Evolutionary conservation across 805 yeast genomes (phyloP).

Genomic region (Jamesozyma spencerorum): DNA sequence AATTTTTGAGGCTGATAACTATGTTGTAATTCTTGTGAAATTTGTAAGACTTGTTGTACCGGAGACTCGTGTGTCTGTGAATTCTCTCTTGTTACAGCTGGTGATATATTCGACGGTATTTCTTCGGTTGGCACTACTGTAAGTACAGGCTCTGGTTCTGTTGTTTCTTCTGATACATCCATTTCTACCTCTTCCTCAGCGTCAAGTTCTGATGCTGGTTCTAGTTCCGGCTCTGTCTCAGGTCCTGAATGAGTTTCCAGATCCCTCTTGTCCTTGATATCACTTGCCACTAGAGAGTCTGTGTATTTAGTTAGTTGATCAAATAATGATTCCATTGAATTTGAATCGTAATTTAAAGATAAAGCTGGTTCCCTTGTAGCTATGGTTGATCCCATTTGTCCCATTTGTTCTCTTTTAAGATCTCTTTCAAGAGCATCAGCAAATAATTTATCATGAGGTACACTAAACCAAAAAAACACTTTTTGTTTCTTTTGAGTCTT

Average conservation of each 20-base stretch:
- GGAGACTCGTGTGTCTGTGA: neutral
- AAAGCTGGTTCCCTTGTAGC: slow-evolving; percentile 71
- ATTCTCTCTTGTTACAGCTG: no score
- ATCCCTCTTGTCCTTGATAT: no score
- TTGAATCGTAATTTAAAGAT: slow-evolving; percentile 58
- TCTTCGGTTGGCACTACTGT: no score
- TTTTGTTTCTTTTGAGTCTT: slow-evolving; percentile 95
- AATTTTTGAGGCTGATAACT: slow-evolving; percentile 9
- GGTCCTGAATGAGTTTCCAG: no score
- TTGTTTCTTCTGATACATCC: no score
- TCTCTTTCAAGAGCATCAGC: slow-evolving; percentile 92
- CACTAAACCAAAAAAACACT: slow-evolving; percentile 94
- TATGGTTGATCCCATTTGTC: slow-evolving; percentile 60
- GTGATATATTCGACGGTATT: no score
- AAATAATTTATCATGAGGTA: slow-evolving; percentile 86
- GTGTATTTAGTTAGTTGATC: slow-evolving; percentile 38
- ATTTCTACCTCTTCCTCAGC: no score
- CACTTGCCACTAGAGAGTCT: no score
- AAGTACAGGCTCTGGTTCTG: no score
- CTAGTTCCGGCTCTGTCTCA: no score
- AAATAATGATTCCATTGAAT: slow-evolving; percentile 33
- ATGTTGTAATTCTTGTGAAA: neutral
- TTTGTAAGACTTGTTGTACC: neutral
- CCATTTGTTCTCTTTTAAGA: slow-evolving; percentile 66
- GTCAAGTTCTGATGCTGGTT: no score